Conservation (phyloP, 345 rosid genomes). For the Eucalyptus tenuipes region DNA sequence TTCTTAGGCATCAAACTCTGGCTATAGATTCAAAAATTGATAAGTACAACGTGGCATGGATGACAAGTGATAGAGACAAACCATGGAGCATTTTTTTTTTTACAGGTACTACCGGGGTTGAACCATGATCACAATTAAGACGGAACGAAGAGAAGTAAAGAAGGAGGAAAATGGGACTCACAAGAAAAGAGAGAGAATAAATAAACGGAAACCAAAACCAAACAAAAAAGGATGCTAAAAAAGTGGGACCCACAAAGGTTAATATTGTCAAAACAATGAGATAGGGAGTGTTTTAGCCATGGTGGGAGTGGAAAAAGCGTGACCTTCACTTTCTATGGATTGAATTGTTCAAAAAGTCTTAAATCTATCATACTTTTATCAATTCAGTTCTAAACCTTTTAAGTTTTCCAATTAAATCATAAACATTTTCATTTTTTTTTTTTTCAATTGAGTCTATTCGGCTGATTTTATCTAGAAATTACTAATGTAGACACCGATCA, state of each 20-base stretch:
- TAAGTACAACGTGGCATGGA: constrained; percentile 83
- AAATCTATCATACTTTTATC: accelerated
- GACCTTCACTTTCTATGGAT: accelerated
- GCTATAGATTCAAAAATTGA: constrained; percentile 50
- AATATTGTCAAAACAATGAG: not conserved
- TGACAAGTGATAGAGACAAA: not conserved
- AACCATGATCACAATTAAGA: not conserved
- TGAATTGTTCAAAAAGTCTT: too few relatives aligned
- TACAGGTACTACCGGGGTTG: too few relatives aligned
- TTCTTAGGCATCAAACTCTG: constrained; percentile 34
- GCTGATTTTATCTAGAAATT: accelerated
- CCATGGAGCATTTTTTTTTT: not conserved
- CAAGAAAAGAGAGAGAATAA: too few relatives aligned
- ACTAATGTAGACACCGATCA: accelerated
- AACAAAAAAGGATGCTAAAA: not conserved
- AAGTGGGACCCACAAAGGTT: too few relatives aligned
- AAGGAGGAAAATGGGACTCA: not conserved
- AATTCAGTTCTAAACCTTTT: accelerated
- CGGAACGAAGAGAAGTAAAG: not conserved
- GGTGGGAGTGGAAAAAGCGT: not conserved
- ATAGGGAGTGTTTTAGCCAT: not conserved
- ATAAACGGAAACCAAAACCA: not conserved
- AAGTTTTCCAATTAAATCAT: accelerated
- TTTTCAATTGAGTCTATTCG: accelerated
- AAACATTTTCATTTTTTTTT: too few relatives aligned